These are phyloP conservation scores for Hemerocallis citrina DNA, from an alignment of 106 monocot species.

Conservation along the genomic window DNA sequence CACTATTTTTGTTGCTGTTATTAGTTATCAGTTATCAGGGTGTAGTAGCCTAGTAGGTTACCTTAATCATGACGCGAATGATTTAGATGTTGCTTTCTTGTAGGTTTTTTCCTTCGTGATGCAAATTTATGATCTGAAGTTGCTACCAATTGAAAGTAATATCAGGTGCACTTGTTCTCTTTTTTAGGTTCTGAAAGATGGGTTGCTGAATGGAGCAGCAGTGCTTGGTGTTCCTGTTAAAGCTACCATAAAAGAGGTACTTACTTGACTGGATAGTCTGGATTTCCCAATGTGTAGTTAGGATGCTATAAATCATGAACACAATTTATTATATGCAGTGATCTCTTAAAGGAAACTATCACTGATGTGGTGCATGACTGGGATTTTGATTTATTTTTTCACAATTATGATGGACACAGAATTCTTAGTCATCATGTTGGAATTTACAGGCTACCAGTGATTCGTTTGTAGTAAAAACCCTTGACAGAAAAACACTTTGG, in stretches of 20 bases:
- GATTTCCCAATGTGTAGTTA: neutral
- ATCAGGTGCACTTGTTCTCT: conserved; percentile 18
- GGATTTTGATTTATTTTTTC: neutral
- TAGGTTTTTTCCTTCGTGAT: conserved; percentile 14
- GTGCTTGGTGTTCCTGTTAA: conserved; percentile 98
- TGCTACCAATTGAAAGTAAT: conserved; percentile 11
- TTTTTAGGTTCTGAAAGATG: conserved; percentile 89
- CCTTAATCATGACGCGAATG: too few relatives aligned
- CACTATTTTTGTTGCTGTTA: too few relatives aligned
- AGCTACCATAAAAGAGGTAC: conserved; percentile 98
- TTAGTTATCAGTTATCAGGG: too few relatives aligned
- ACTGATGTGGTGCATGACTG: neutral
- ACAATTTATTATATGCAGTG: neutral
- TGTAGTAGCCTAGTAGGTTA: too few relatives aligned
- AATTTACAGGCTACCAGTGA: conserved; percentile 61
- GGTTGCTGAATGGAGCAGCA: conserved; percentile 78
- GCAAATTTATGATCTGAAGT: conserved; percentile 3
- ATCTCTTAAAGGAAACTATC: neutral
- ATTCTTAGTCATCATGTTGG: neutral
- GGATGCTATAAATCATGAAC: neutral
- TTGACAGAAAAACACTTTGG: conserved; percentile 94
- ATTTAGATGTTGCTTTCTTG: too few relatives aligned
- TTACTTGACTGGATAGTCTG: neutral
- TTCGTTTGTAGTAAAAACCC: conserved; percentile 86
- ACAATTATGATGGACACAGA: neutral